phyloP scores from a whole-genome alignment of 495 filamentous ascomycete genomes.

The Aspergillus conjunctus region DNA sequence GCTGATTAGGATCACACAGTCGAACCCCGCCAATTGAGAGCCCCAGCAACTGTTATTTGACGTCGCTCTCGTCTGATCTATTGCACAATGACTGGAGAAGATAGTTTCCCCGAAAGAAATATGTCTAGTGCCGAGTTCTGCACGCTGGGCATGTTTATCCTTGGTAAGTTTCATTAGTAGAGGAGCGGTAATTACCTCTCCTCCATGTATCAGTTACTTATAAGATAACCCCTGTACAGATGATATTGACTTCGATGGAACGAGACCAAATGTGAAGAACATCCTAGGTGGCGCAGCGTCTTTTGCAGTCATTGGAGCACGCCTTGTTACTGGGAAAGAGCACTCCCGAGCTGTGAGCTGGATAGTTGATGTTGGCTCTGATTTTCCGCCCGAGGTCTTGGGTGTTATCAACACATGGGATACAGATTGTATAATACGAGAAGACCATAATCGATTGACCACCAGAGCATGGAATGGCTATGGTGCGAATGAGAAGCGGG shows the following conservation, averaged over 20 bases:
- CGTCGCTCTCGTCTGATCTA: neutral
- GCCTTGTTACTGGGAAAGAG: conserved; percentile 67
- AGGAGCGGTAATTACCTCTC: neutral
- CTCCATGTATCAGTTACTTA: conserved; percentile 27
- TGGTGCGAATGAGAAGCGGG: conserved; percentile 56
- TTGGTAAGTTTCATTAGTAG: conserved; percentile 59
- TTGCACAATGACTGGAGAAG: conserved; percentile 23
- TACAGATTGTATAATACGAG: conserved; percentile 69
- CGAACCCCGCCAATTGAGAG: conserved; percentile 15
- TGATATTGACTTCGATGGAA: conserved; percentile 76
- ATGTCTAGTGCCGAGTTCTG: conserved; percentile 66
- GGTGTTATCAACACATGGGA: conserved; percentile 67
- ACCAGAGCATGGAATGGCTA: conserved; percentile 95
- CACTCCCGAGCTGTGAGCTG: conserved; percentile 68
- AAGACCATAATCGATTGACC: conserved; percentile 67
- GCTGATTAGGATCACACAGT: conserved; percentile 8
- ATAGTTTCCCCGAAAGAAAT: neutral
- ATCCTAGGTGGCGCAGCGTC: conserved; percentile 85
- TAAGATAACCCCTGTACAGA: conserved; percentile 54
- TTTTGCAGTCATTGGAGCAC: conserved; percentile 84
- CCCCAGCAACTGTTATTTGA: conserved; percentile 6
- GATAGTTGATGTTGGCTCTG: conserved; percentile 86
- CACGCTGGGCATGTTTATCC: conserved; percentile 94
- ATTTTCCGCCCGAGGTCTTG: conserved; percentile 73
- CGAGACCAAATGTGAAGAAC: conserved; percentile 61